A percentile compares a stretch with the other conserved stretches of the same genome.
Conservation (phyloP, 495 filamentous ascomycete genomes). For the Extremus antarcticus region DNA sequence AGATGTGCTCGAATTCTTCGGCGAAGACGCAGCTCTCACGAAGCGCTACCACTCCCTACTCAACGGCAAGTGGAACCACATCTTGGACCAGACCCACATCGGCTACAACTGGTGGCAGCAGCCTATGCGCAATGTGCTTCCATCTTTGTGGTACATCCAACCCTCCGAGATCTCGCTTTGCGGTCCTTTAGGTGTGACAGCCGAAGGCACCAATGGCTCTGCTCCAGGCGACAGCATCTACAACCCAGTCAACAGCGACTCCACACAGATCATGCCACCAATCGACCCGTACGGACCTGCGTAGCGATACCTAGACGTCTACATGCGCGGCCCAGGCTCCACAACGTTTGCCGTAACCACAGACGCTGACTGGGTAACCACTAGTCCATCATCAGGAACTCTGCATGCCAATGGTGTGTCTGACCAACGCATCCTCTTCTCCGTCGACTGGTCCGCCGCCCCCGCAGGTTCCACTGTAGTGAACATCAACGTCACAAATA, state of each 20-base stretch:
- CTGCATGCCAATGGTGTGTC: conserved; percentile 35
- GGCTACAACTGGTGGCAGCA: conserved; percentile 52
- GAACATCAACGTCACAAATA: conserved; percentile 24
- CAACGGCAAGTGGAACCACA: conserved; percentile 47
- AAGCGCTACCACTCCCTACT: conserved; percentile 51
- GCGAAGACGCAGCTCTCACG: conserved; percentile 52
- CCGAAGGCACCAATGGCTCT: conserved; percentile 53
- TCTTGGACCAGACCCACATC: conserved; percentile 42
- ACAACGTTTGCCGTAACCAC: conserved; percentile 48
- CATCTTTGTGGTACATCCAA: conserved; percentile 49
- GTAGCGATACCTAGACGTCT: conserved; percentile 58
- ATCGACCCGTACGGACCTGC: conserved; percentile 52
- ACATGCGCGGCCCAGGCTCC: conserved; percentile 45
- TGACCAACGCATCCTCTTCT: conserved; percentile 48
- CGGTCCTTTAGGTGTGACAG: conserved; percentile 54
- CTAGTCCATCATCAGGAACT: conserved; percentile 44
- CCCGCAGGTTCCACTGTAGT: conserved; percentile 33
- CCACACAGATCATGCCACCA: conserved; percentile 39
- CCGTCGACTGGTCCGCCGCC: conserved; percentile 49
- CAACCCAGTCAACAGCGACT: conserved; percentile 43
- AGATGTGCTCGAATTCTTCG: conserved; percentile 47
- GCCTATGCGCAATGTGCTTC: conserved; percentile 57
- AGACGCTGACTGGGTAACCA: conserved; percentile 43
- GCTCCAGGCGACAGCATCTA: conserved; percentile 57
- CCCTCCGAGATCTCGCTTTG: conserved; percentile 44